Percentiles rank a stretch among this genome's conserved stretches.
Conservation (phyloP, 208 protist species). For the Tritrichomonas foetus region DNA sequence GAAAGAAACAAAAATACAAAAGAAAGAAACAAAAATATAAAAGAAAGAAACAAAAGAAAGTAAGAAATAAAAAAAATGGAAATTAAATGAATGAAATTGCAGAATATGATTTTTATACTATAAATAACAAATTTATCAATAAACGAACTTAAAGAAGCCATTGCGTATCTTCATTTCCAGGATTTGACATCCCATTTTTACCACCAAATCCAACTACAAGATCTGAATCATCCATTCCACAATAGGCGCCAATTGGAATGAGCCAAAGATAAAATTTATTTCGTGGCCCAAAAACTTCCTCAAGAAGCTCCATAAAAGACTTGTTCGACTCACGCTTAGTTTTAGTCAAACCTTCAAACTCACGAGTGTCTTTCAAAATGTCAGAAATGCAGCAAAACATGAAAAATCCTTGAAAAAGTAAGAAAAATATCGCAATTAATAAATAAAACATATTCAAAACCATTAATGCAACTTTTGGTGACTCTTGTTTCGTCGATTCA, state of each 20-base stretch:
- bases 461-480: not conserved
- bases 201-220: not conserved
- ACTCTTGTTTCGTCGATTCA: not conserved
- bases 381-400: not conserved
- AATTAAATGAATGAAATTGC: too few species aligned
- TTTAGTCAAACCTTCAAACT: not conserved
- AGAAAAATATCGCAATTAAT: not conserved
- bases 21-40: too few species aligned
- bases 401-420: not conserved
- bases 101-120: too few species aligned
- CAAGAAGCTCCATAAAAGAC: not conserved
- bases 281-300: not conserved
- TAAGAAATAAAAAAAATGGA: too few species aligned
- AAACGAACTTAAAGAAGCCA: too few species aligned
- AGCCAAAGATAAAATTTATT: constrained; percentile 1
- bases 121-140: too few species aligned
- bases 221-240: not conserved
- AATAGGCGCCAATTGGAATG: not conserved
- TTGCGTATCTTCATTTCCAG: too few species aligned
- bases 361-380: not conserved
- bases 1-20: too few species aligned
- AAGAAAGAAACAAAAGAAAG: too few species aligned
- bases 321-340: not conserved
- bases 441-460: not conserved
- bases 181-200: too few species aligned